Evolutionary conservation across 371 early-diverging fungal genomes (phyloP).

Genomic region (Saksenaea oblongispora): DNA sequence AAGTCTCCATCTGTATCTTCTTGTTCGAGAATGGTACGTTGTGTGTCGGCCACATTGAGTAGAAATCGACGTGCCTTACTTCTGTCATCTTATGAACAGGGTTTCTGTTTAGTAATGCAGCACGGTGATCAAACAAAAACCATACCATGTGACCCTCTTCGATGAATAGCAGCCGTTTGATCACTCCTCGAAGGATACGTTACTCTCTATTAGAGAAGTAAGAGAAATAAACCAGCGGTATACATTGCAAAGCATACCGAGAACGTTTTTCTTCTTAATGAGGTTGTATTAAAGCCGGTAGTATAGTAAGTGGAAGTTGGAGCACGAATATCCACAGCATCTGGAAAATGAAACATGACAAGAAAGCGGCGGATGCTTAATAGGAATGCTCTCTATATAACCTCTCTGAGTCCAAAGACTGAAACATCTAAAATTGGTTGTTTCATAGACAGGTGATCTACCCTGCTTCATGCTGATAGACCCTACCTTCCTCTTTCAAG

Average conservation of each 20-base stretch:
- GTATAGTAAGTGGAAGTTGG: slow-evolving; percentile 34
- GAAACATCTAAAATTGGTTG: no score
- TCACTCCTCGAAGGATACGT: no score
- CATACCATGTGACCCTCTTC: background rate
- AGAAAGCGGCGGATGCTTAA: background rate
- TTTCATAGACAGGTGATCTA: no score
- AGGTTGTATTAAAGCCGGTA: slow-evolving; percentile 28
- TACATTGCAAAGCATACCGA: background rate
- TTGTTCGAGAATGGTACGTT: slow-evolving; percentile 72
- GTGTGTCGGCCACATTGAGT: slow-evolving; percentile 76
- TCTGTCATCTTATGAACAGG: slow-evolving; percentile 55
- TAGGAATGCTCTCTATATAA: no score
- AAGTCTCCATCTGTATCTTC: slow-evolving; percentile 91
- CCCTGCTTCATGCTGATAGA: no score
- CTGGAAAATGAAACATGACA: background rate
- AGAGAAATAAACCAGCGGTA: no score
- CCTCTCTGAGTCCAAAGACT: no score
- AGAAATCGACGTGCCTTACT: slow-evolving; percentile 66
- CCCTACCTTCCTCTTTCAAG: no score
- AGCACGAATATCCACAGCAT: slow-evolving; percentile 29
- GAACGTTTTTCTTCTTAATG: background rate
- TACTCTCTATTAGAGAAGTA: no score
- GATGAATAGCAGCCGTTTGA: background rate
- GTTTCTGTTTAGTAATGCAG: background rate
- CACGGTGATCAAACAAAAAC: background rate